Base-by-base conservation (phyloP, 805 yeast genomes). In the Candida maesae region DNA sequence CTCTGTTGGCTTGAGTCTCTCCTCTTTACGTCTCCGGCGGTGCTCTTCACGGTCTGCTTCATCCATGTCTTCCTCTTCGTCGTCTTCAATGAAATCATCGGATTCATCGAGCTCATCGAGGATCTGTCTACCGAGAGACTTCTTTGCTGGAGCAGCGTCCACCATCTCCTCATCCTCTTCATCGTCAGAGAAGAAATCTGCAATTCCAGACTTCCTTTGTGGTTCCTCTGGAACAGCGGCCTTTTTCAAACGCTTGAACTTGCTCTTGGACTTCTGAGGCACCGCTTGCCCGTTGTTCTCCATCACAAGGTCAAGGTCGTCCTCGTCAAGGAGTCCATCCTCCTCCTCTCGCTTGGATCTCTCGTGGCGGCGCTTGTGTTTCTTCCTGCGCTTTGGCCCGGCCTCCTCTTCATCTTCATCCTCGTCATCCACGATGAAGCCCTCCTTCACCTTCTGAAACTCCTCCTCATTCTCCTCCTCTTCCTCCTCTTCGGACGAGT, bases 11-110 rank as follows among this genome's bases (percentile, higher is more conserved):
- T 76, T 66, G 33, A 64, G 74, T 61, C 78, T 66, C 52, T 74
- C 61, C 46, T 66, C 67, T 46, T 67, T 65, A 49, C 71, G 63
- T 59, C 71, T 63, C 44, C 62, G 59, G 39, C 71, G 66, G 28
- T 71, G 71, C 17, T 72, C 71, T 40, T 66, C 74, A 51, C 73
- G 74, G 42, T 73, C 79, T 45, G 70, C 76, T 39, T 78, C 84
- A 47, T 82, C 89, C 56, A 89, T 95, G 53, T 88, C 97, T 8
- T 95, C 86, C 56, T 84, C 84, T 61, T 90, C 97, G 63, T 93
- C 99, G 64, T 93, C 99, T 64, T 91, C 99, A 52, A 93, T 93
- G 66, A 93, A 93, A 59, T 90, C 99, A 60, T 89, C 99, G 53
- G 93, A 79, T 62, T 93, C 98, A 58, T 89, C 99, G 54, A 91